Evolutionary conservation across 805 yeast genomes (phyloP).

Genomic region (Candida montana): DNA sequence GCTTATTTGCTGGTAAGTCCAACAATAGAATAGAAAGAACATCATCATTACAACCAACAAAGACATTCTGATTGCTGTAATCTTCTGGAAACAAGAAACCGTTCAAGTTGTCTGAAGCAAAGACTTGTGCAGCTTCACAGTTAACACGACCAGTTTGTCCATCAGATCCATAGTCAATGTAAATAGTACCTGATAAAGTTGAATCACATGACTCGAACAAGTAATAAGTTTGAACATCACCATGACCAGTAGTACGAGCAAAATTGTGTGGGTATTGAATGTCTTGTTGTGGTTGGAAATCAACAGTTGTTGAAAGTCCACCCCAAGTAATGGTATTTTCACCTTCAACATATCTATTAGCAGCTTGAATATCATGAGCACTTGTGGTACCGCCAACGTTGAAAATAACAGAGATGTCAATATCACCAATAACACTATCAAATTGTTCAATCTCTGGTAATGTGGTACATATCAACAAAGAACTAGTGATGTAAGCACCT

Average conservation of each 20-base stretch:
- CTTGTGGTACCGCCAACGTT: conserved; percentile 31
- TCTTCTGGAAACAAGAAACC: conserved; percentile 30
- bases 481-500: conserved; percentile 28
- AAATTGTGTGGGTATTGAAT: conserved; percentile 19
- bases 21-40: conserved; percentile 16
- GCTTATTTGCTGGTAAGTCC: conserved; percentile 23
- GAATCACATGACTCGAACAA: conserved; percentile 29
- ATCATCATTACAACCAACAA: conserved; percentile 24
- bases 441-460: conserved; percentile 16
- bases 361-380: conserved; percentile 28
- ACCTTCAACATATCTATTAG: conserved; percentile 27
- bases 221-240: conserved; percentile 28
- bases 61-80: conserved; percentile 8
- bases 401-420: conserved; percentile 27
- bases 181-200: conserved; percentile 22
- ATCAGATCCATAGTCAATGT: conserved; percentile 17
- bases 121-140: conserved; percentile 19
- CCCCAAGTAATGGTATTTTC: conserved; percentile 24
- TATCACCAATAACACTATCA: conserved; percentile 23
- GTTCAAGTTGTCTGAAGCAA: conserved; percentile 26
- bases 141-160: conserved; percentile 17
- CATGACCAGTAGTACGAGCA: conserved; percentile 29
- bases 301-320: conserved; percentile 23
- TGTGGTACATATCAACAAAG: conserved; percentile 28
- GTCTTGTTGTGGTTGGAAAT: conserved; percentile 20